phyloP scores from a whole-genome alignment of 805 yeast genomes.

The Metschnikowia aberdeeniae region DNA sequence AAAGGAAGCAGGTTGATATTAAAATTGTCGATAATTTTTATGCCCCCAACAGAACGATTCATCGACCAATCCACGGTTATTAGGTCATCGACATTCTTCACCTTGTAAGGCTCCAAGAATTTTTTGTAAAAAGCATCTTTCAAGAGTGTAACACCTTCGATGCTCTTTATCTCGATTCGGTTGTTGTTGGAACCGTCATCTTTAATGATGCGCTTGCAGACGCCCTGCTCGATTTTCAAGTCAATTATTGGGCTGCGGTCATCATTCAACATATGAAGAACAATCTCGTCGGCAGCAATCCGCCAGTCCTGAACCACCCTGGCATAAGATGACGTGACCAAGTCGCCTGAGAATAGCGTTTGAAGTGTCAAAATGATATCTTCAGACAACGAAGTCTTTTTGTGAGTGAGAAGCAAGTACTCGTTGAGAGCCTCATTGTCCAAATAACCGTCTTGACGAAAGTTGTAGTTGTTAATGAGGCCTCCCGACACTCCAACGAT shows the following conservation, averaged over 20 bases:
- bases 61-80: slow-evolving; percentile 39
- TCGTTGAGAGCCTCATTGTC: slow-evolving; percentile 48
- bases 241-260: slow-evolving; percentile 38
- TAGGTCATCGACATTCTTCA: slow-evolving; percentile 16
- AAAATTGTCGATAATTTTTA: slow-evolving; percentile 36
- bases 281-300: slow-evolving; percentile 37
- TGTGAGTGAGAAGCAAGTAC: slow-evolving; percentile 31
- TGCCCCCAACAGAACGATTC: slow-evolving; percentile 42
- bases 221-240: slow-evolving; percentile 32
- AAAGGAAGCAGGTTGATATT: slow-evolving; percentile 36
- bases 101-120: slow-evolving; percentile 29
- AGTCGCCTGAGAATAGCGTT: slow-evolving; percentile 35
- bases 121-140: slow-evolving; percentile 28
- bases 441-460: slow-evolving; percentile 42
- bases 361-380: slow-evolving; percentile 36
- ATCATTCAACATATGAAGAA: slow-evolving; percentile 39
- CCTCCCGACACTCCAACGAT: slow-evolving; percentile 39
- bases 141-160: slow-evolving; percentile 37
- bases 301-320: slow-evolving; percentile 30
- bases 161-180: slow-evolving; percentile 30
- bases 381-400: slow-evolving; percentile 29
- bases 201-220: slow-evolving; percentile 28
- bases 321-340: slow-evolving; percentile 13
- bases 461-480: slow-evolving; percentile 45
- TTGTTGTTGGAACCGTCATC: slow-evolving; percentile 42